A percentile compares a stretch with the other conserved stretches of the same genome.
These are phyloP conservation scores for Fusarium papillatum DNA, from an alignment of 2,329 filamentous ascomycete genomes.

Conservation along the genomic window DNA sequence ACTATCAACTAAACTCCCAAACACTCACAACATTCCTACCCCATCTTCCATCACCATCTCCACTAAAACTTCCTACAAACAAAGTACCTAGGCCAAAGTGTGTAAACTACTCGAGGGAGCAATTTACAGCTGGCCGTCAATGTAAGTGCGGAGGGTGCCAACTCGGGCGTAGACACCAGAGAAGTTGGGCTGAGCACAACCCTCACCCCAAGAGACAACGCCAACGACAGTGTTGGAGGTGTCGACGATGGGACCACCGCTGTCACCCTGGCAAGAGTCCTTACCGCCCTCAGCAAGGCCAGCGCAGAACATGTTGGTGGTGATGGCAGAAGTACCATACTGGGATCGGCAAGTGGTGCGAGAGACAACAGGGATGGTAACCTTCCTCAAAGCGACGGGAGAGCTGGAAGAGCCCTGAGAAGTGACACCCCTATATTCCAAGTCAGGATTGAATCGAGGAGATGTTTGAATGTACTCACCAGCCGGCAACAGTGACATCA, in stretches of 20 bases:
- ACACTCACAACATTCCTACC: background rate
- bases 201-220: slow-evolving; percentile 48
- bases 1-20: background rate
- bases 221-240: slow-evolving; percentile 40
- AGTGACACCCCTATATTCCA: slow-evolving; percentile 36
- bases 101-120: background rate
- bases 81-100: background rate
- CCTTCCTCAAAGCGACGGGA: slow-evolving; percentile 46
- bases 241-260: slow-evolving; percentile 48
- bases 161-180: slow-evolving; percentile 48
- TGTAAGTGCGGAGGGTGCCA: slow-evolving; percentile 43
- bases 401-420: slow-evolving; percentile 19
- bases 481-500: slow-evolving; percentile 43
- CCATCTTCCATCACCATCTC: background rate
- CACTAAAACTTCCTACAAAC: background rate
- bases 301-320: slow-evolving; percentile 50
- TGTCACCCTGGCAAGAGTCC: slow-evolving; percentile 51
- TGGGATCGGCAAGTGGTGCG: slow-evolving; percentile 42
- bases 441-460: background rate
- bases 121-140: slow-evolving; percentile 38
- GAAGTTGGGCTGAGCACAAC: slow-evolving; percentile 42
- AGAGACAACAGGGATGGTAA: slow-evolving; percentile 46
- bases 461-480: slow-evolving; percentile 30
- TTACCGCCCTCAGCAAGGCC: slow-evolving; percentile 43
- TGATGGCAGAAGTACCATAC: slow-evolving; percentile 43